These are phyloP conservation scores for Suillus variegatus DNA, from an alignment of 768 basidiomycete genomes.

Conservation along the genomic window DNA sequence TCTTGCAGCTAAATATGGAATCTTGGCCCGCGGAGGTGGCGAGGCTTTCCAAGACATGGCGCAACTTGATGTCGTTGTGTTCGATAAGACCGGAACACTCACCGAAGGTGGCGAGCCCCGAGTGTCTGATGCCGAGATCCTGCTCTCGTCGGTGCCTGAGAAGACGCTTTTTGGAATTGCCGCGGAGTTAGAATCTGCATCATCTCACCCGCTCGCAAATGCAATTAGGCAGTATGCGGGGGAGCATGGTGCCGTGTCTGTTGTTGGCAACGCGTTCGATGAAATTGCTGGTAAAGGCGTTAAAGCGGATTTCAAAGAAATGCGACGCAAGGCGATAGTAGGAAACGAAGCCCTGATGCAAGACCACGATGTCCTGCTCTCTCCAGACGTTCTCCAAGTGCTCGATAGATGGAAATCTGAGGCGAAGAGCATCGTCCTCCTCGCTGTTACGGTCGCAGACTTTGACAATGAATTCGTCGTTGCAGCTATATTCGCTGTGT, in stretches of 20 bases:
- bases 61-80: constrained; percentile 68
- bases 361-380: constrained; percentile 44
- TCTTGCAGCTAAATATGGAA: constrained; percentile 74
- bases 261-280: constrained; percentile 41
- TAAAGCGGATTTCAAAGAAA: constrained; percentile 44
- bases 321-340: constrained; percentile 51
- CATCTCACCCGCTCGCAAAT: constrained; percentile 64
- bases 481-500: constrained; percentile 58
- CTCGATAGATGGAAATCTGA: constrained; percentile 59
- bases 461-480: constrained; percentile 30
- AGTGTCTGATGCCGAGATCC: constrained; percentile 54
- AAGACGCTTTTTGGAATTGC: constrained; percentile 53
- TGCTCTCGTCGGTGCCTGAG: constrained; percentile 16
- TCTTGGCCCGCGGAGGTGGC: constrained; percentile 84
- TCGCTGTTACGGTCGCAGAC: constrained; percentile 41
- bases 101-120: constrained; percentile 65
- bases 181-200: constrained; percentile 53
- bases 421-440: constrained; percentile 71
- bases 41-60: constrained; percentile 86
- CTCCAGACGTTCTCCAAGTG: constrained; percentile 25
- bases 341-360: constrained; percentile 71
- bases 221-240: constrained; percentile 57
- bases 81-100: constrained; percentile 88
- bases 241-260: constrained; percentile 30
- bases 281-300: constrained; percentile 73